Percentiles rank a stretch among this genome's conserved stretches.
phyloP scores from a whole-genome alignment of 768 basidiomycete genomes.

The Tylopilus vinaceipallidus region DNA sequence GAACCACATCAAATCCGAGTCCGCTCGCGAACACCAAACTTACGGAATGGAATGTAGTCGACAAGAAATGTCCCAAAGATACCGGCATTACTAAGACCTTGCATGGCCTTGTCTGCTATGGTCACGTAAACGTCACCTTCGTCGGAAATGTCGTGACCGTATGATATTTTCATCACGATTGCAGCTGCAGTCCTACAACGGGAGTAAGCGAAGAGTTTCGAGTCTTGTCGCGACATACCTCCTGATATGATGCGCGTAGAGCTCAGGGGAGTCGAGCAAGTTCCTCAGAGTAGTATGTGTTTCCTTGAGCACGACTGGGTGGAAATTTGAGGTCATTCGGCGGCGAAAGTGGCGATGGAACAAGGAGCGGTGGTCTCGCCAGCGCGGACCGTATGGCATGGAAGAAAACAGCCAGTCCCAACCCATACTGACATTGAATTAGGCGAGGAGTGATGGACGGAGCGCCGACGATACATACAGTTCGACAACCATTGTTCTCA shows the following conservation, averaged over 20 bases:
- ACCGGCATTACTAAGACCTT: slow-evolving; percentile 36
- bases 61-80: slow-evolving; percentile 46
- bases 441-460: too few species aligned
- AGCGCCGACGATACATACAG: slow-evolving; percentile 34
- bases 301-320: slow-evolving; percentile 32
- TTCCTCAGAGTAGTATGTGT: slow-evolving; percentile 38
- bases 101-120: slow-evolving; percentile 39
- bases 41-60: slow-evolving; percentile 33
- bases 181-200: slow-evolving; percentile 34
- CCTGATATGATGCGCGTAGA: slow-evolving; percentile 37
- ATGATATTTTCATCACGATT: slow-evolving; percentile 41
- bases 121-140: slow-evolving; percentile 40
- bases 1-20: background rate
- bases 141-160: slow-evolving; percentile 38
- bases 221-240: slow-evolving; percentile 20
- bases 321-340: slow-evolving; percentile 24
- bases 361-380: slow-evolving; percentile 37
- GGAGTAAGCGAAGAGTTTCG: background rate
- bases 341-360: slow-evolving; percentile 40
- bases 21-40: slow-evolving; percentile 9
- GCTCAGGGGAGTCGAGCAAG: slow-evolving; percentile 36
- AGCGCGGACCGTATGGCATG: slow-evolving; percentile 37
- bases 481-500: slow-evolving; percentile 42
- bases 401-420: slow-evolving; percentile 47
- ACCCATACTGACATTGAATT: slow-evolving; percentile 47